phyloP scores from a whole-genome alignment of 148 eudicot genomes.

The Tetragonia tetragonoides region DNA sequence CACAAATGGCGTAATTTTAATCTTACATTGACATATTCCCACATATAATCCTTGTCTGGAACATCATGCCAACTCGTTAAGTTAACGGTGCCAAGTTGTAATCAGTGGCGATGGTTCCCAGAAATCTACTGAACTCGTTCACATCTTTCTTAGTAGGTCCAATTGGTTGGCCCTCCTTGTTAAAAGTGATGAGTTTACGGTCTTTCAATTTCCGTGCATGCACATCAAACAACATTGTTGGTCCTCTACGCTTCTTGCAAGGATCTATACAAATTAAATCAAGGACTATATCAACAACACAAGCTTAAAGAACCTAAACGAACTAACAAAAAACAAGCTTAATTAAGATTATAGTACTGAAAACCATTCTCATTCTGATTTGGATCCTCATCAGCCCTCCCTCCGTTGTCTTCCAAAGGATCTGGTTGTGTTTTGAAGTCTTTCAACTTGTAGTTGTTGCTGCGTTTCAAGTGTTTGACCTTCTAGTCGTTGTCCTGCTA shows the following conservation, averaged over 20 bases:
- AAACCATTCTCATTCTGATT: neutral
- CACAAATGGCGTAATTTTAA: neutral
- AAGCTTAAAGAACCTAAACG: too few relatives aligned
- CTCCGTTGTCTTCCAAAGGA: too few relatives aligned
- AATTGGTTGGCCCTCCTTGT: neutral
- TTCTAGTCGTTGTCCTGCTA: neutral
- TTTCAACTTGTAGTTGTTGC: neutral
- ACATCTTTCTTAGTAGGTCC: neutral
- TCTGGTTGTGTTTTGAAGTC: neutral
- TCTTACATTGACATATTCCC: constrained; percentile 8
- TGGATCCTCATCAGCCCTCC: too few relatives aligned
- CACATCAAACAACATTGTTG: neutral
- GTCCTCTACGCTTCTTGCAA: neutral
- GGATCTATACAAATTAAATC: neutral
- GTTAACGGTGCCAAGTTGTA: neutral
- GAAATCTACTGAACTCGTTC: neutral
- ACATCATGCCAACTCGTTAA: neutral
- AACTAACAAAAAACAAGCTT: too few relatives aligned
- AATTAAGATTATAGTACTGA: too few relatives aligned
- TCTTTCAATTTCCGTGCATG: neutral
- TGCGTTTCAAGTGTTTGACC: neutral
- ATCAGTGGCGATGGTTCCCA: neutral
- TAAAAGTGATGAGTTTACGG: neutral
- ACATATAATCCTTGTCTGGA: neutral
- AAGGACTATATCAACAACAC: neutral